Percentiles rank a stretch among this genome's conserved stretches.
These are phyloP conservation scores for Fusarium begoniae DNA, from an alignment of 2,329 filamentous ascomycete genomes.

Conservation along the genomic window DNA sequence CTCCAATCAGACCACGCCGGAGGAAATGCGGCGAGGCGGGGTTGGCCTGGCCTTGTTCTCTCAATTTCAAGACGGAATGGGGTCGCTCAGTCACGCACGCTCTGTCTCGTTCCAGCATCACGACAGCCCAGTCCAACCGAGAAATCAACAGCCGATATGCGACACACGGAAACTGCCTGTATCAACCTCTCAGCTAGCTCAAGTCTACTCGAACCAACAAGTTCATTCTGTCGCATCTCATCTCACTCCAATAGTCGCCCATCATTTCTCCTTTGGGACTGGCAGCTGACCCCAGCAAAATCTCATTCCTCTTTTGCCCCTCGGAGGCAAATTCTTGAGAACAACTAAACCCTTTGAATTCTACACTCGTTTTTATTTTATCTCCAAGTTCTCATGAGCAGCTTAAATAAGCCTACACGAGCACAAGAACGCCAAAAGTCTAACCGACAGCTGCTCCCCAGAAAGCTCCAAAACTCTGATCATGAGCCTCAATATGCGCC, in stretches of 20 bases:
- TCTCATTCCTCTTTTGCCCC: background rate
- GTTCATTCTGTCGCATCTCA: background rate
- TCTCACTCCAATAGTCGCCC: background rate
- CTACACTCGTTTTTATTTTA: background rate
- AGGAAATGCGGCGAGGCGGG: background rate
- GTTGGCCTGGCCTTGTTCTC: background rate
- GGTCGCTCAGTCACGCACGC: background rate
- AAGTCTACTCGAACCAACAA: background rate
- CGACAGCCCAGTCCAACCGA: background rate
- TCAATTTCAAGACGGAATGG: background rate
- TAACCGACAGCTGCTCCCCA: conserved; percentile 14
- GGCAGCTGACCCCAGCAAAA: background rate
- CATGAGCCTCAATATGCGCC: conserved; percentile 2
- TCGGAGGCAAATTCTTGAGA: background rate
- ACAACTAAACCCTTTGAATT: background rate
- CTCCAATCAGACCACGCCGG: background rate
- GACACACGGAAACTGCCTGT: background rate
- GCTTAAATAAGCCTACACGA: conserved; percentile 1
- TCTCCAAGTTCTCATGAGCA: background rate
- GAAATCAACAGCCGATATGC: background rate
- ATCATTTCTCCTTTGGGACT: background rate
- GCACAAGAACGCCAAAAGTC: conserved; percentile 11
- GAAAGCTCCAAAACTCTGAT: background rate
- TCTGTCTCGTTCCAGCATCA: background rate
- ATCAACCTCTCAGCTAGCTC: background rate